A percentile compares a stretch with the other conserved stretches of the same genome.
Evolutionary conservation across 2,329 filamentous ascomycete genomes (phyloP).

Genomic region (Cordyceps tenuipes): DNA sequence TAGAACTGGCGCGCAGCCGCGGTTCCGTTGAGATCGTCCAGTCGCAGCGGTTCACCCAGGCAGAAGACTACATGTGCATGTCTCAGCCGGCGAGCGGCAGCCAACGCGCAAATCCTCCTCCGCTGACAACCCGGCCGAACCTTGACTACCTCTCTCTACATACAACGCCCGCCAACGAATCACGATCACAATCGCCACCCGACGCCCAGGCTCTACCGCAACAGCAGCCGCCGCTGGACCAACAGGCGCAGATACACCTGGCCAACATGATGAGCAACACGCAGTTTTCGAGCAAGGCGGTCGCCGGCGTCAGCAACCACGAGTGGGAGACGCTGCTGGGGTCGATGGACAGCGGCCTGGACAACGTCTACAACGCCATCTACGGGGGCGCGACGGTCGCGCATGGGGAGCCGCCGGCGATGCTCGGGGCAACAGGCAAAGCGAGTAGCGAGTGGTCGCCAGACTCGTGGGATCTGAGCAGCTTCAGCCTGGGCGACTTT

Average conservation of each 20-base stretch:
- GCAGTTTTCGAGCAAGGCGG: conserved; percentile 22
- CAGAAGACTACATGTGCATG: conserved; percentile 41
- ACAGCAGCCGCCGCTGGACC: conserved; percentile 17
- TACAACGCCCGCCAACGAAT: conserved; percentile 34
- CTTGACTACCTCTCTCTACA: conserved; percentile 52
- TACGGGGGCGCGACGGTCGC: conserved; percentile 56
- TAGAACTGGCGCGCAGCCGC: conserved; percentile 34
- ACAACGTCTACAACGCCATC: conserved; percentile 78
- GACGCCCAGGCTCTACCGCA: conserved; percentile 22
- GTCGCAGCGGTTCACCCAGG: conserved; percentile 27
- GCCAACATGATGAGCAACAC: conserved; percentile 19
- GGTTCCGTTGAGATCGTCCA: conserved; percentile 40
- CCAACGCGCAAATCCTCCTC: conserved; percentile 20
- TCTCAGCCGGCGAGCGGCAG: conserved; percentile 33
- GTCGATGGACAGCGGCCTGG: conserved; percentile 68
- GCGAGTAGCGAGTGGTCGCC: conserved; percentile 44
- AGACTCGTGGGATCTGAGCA: conserved; percentile 46
- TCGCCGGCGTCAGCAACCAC: conserved; percentile 44
- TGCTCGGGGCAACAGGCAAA: conserved; percentile 21
- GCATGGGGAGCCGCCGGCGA: conserved; percentile 33
- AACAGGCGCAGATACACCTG: conserved; percentile 16
- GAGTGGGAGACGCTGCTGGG: conserved; percentile 81
- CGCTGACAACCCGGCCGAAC: conserved; percentile 31
- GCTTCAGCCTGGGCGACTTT: conserved; percentile 44
- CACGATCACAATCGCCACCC: conserved; percentile 42